phyloP scores from a whole-genome alignment of 768 basidiomycete genomes.

The Russula virescens region DNA sequence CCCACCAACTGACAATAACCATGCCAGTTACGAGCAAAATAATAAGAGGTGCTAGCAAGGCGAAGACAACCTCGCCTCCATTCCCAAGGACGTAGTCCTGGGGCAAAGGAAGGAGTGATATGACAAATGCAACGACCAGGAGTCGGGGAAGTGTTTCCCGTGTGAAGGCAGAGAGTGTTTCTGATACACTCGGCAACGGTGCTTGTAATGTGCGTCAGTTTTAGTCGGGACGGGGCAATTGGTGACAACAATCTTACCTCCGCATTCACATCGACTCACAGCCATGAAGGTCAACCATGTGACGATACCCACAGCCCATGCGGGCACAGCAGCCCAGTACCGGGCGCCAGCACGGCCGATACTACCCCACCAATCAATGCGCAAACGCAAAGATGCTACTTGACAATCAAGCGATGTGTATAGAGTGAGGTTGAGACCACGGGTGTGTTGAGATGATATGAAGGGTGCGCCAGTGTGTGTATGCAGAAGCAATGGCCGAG shows the following conservation, averaged over 20 bases:
- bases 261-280: slow-evolving; percentile 35
- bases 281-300: slow-evolving; percentile 50
- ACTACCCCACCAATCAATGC: slow-evolving; percentile 65
- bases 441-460: slow-evolving; percentile 32
- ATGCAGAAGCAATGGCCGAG: slow-evolving; percentile 51
- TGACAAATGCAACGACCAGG: slow-evolving; percentile 37
- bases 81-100: slow-evolving; percentile 56
- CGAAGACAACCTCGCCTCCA: slow-evolving; percentile 42
- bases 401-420: slow-evolving; percentile 56
- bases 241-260: slow-evolving; percentile 22
- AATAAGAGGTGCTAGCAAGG: slow-evolving; percentile 50
- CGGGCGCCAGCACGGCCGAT: slow-evolving; percentile 65
- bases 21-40: slow-evolving; percentile 59
- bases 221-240: not conserved
- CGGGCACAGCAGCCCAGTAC: slow-evolving; percentile 64
- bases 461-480: slow-evolving; percentile 67
- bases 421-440: slow-evolving; percentile 50
- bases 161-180: slow-evolving; percentile 45
- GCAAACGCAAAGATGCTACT: slow-evolving; percentile 41
- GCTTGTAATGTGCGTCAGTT: slow-evolving; percentile 28
- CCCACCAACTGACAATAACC: slow-evolving; percentile 55
- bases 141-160: slow-evolving; percentile 38
- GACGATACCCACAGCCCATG: slow-evolving; percentile 73
- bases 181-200: slow-evolving; percentile 41
- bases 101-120: slow-evolving; percentile 54